These are phyloP conservation scores for Colletotrichum brevisporum DNA, from an alignment of 2,329 filamentous ascomycete genomes.

Conservation along the genomic window DNA sequence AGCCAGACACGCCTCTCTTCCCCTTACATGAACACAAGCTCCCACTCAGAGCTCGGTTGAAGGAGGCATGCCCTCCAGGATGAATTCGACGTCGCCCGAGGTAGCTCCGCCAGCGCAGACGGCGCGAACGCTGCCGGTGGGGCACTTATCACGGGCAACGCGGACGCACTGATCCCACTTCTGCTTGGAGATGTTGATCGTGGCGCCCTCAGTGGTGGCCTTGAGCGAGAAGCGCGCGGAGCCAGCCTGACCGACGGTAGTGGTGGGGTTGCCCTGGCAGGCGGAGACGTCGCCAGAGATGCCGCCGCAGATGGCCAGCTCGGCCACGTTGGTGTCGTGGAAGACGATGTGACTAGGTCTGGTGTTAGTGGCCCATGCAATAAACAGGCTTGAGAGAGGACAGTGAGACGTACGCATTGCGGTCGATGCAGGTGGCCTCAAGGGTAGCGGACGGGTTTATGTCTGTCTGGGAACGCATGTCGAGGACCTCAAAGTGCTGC, in stretches of 20 bases:
- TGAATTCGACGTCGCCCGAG: constrained; percentile 60
- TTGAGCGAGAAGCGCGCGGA: constrained; percentile 64
- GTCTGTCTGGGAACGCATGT: constrained; percentile 53
- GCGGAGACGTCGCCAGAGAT: constrained; percentile 61
- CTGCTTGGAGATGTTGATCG: constrained; percentile 67
- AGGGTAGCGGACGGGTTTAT: constrained; percentile 58
- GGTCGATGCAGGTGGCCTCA: constrained; percentile 57
- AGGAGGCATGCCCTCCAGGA: constrained; percentile 22
- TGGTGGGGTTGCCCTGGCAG: constrained; percentile 60
- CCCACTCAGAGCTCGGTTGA: constrained; percentile 17
- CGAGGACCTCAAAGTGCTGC: constrained; percentile 61
- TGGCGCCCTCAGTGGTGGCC: constrained; percentile 57
- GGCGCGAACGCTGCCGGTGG: constrained; percentile 62
- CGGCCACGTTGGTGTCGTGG: constrained; percentile 64
- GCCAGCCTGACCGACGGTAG: constrained; percentile 61
- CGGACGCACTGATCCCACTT: constrained; percentile 68
- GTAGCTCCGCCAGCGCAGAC: constrained; percentile 64
- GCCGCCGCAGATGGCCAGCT: constrained; percentile 66
- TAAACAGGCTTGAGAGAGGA: neutral
- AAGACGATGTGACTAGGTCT: constrained; percentile 55
- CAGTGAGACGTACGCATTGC: constrained; percentile 52
- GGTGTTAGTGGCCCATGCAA: constrained; percentile 24
- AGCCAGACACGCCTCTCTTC: no score
- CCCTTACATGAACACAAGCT: neutral
- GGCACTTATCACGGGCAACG: constrained; percentile 65